Conservation (phyloP, 1,284 basidiomycete genomes). For the Apiotrichum porosum region DNA sequence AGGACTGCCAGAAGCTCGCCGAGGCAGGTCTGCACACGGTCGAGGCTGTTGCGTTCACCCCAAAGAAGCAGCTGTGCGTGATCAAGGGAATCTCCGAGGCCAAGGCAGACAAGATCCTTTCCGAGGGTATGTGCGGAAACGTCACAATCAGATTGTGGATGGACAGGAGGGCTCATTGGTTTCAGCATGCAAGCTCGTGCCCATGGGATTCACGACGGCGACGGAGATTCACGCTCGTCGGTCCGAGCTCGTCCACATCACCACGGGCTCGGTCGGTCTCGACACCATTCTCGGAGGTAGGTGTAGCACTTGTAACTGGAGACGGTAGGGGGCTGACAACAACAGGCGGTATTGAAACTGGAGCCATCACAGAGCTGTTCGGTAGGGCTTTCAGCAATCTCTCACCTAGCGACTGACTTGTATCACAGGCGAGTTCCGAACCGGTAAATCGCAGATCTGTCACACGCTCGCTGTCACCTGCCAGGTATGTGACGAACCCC, state of each 20-base stretch:
- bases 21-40: slow-evolving; percentile 91
- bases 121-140: slow-evolving; percentile 62
- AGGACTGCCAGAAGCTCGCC: slow-evolving; percentile 93
- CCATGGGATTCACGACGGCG: slow-evolving; percentile 96
- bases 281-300: slow-evolving; percentile 90
- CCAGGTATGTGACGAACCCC: slow-evolving; percentile 53
- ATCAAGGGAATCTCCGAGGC: slow-evolving; percentile 98
- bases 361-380: slow-evolving; percentile 96
- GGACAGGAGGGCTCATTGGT: background rate
- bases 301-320: slow-evolving; percentile 20
- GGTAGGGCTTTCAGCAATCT: slow-evolving; percentile 50
- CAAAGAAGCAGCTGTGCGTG: slow-evolving; percentile 83
- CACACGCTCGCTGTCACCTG: slow-evolving; percentile 98
- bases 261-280: slow-evolving; percentile 92
- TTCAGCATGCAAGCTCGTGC: slow-evolving; percentile 89
- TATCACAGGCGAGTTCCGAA: slow-evolving; percentile 72
- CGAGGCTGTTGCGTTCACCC: slow-evolving; percentile 94
- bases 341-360: slow-evolving; percentile 92
- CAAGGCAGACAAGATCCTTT: slow-evolving; percentile 94
- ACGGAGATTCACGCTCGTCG: slow-evolving; percentile 93
- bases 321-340: background rate
- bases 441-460: slow-evolving; percentile 97
- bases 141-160: background rate
- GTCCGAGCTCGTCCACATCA: slow-evolving; percentile 95
- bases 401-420: slow-evolving; percentile 4